These are phyloP conservation scores for Puccinia sorghi DNA, from an alignment of 1,284 basidiomycete genomes.

Conservation along the genomic window DNA sequence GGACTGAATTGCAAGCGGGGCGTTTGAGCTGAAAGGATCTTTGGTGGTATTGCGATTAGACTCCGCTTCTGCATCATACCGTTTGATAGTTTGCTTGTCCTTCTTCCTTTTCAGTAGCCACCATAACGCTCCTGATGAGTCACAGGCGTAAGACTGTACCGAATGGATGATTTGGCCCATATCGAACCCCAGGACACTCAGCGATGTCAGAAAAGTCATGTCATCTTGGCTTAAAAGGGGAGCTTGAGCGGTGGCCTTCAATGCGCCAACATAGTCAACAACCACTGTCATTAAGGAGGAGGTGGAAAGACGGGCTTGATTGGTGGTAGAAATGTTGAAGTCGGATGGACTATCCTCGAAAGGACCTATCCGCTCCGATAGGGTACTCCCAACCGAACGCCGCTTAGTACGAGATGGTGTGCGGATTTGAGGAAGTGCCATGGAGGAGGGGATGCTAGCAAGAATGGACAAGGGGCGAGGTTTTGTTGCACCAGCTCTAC, in stretches of 20 bases:
- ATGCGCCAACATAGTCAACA: conserved; percentile 39
- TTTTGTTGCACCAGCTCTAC: conserved; percentile 23
- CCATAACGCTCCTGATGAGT: conserved; percentile 87
- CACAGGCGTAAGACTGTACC: conserved; percentile 87
- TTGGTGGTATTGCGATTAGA: neutral
- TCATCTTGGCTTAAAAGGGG: conserved; percentile 62
- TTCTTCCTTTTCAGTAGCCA: conserved; percentile 87
- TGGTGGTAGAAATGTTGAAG: conserved; percentile 71
- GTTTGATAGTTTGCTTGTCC: conserved; percentile 54
- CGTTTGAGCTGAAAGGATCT: neutral
- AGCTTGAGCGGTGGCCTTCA: conserved; percentile 34
- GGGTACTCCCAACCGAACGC: conserved; percentile 80
- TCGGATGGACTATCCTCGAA: conserved; percentile 59
- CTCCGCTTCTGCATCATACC: conserved; percentile 28
- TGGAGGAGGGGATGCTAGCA: conserved; percentile 45
- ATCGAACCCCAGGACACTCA: conserved; percentile 81
- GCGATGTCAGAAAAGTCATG: conserved; percentile 72
- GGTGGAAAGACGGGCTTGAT: conserved; percentile 78
- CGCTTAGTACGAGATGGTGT: conserved; percentile 93
- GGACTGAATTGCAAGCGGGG: conserved; percentile 7
- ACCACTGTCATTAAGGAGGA: conserved; percentile 62
- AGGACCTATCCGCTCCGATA: conserved; percentile 60
- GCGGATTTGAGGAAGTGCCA: conserved; percentile 62
- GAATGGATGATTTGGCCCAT: conserved; percentile 92
- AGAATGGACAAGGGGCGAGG: conserved; percentile 48